Conservation (phyloP, 495 filamentous ascomycete genomes). For the Viridothelium virens region DNA sequence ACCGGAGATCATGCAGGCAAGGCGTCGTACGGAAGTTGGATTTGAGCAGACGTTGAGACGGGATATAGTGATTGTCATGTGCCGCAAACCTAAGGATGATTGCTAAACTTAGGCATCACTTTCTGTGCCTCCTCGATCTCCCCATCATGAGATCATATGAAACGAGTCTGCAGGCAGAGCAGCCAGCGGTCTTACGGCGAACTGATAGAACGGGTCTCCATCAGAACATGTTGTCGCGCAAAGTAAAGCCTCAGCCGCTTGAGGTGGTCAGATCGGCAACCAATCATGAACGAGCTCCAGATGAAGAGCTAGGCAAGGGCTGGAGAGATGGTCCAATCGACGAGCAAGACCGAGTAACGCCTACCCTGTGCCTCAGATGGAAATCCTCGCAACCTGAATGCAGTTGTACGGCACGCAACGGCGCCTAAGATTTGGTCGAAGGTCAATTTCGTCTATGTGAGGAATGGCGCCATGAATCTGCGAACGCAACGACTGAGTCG, state of each 20-base stretch:
- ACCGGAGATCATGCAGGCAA: background rate
- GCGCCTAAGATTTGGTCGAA: background rate
- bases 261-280: background rate
- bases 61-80: constrained; percentile 1
- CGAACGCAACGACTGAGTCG: background rate
- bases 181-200: background rate
- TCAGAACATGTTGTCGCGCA: constrained; percentile 9
- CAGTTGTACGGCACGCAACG: background rate
- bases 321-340: constrained; percentile 4
- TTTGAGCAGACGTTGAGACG: background rate
- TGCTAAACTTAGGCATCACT: constrained; percentile 5
- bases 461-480: background rate
- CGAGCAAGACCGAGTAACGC: background rate
- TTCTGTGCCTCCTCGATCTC: background rate
- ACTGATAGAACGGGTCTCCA: background rate
- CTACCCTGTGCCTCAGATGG: background rate
- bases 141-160: constrained; percentile 3
- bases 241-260: background rate
- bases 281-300: background rate
- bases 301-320: background rate
- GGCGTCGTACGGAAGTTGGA: constrained; percentile 1
- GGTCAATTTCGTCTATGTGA: background rate
- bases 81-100: background rate
- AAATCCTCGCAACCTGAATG: background rate
- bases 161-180: background rate